Evolutionary conservation across 306 rosid species (phyloP), one percentile per base, ranked within the genome.

Genomic region (Delonix regia): DNA sequence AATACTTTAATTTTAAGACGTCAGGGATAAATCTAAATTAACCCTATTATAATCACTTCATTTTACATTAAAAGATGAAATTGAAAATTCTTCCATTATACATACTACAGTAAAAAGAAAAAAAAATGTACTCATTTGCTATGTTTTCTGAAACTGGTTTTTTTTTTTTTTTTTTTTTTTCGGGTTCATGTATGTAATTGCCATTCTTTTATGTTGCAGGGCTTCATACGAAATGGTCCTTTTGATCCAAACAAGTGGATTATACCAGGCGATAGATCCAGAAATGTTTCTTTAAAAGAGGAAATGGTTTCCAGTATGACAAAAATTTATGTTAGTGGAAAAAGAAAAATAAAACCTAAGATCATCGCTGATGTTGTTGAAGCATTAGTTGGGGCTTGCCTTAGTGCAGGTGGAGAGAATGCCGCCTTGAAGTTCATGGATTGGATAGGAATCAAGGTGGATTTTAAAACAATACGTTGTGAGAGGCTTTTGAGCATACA

Each of bases 381-480:
- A 86, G 97, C 98, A 62, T 85, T 94, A 53, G 92, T 94, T 67
- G 98, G 98, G 83, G 98, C 91, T 19, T 86, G 75, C 77, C 97
- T 94, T 38, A 88, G 90, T 81, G 78, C 79, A 3, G 89, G 93
- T 30, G 98, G 98, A 7, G 98, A 92, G 82, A 84, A 16, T 8
- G 84, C 92, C 9, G 93, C 98, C 6, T 42, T 90, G 19, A 28
- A 72, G 57, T 92, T 92, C 81, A 86, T 94, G 93, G 85, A 86
- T 64, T 81, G 91, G 88, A 34, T 94, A 51, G 97, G 98, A 51
- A 88, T 94, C 39, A 83, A 92, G 82, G 86, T 94, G 4, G 82
- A 67, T 69, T 83, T 90, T 75, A 64, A 84, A 30, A n/a, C 36
- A 22, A 55, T 16, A 65, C 93, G 91, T 28, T 64, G 78, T 64